Base-by-base conservation (phyloP, 148 eudicot species). In the Vaccinium myrtillus region DNA sequence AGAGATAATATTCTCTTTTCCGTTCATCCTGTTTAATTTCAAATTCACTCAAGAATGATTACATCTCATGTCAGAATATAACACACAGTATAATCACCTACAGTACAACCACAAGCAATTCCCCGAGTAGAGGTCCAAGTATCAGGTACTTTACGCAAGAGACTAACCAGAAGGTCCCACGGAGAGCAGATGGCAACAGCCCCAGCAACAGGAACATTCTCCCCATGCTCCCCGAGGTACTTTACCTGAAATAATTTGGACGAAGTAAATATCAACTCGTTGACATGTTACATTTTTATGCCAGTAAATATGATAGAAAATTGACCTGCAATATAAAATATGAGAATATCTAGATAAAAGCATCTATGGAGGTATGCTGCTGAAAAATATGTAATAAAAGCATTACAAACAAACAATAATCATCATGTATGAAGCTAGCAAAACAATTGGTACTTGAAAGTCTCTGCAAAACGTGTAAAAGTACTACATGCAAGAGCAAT, bases 101-200 rank as follows among this genome's bases (percentile, higher is more conserved):
- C 39, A 63, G 27, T 5, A 49, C 25, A 14, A 13, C 13, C 1
- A 10, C 30, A 30, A 70, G 10, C 59, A 50, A 32, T 50, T 30
- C 27, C 27, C 48, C 32, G 8, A 50, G 2, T 80, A 21, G 46
- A 59, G 39, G 43, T 56, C 9, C 14, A 32, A 79, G 11, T 10
- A 81, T 63, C 1, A 1, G 18, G 7, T 61, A 65, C 25, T 18
- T 48, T 16, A 11, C 61, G 16, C 25, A 84, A 83, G 75, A 83
- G 73, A 87, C 97, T 89, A 81, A 94, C 99, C 98, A 97, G 91
- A 85, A 97, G 94, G 87, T 97, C 99, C 98, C 99, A 97, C 18
- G 99, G 99, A 84, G 94, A 95, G 91, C 95, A 95, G 80, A 97
- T 84, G 84, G 98, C 93, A 83, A 85, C 98, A 32, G 99, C 99